These are phyloP conservation scores for Diaporthe eres DNA, from an alignment of 2,329 filamentous ascomycete genomes.

Conservation along the genomic window DNA sequence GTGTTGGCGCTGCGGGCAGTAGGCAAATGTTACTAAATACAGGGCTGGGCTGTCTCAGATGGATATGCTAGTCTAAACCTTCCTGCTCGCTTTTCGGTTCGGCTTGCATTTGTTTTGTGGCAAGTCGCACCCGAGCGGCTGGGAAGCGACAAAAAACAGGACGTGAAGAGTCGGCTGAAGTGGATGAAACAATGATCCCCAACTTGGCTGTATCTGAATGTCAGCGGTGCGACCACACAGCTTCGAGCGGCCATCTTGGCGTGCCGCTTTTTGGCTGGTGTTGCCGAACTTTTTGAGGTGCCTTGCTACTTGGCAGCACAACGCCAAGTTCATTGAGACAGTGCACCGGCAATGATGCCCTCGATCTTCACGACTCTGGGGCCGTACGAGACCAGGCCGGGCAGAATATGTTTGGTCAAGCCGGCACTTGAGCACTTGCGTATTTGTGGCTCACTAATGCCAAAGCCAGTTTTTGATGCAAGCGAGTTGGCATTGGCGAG, in stretches of 20 bases:
- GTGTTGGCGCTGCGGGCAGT: neutral
- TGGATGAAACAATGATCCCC: slow-evolving; percentile 29
- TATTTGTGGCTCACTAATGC: slow-evolving; percentile 27
- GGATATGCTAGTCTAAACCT: slow-evolving; percentile 21
- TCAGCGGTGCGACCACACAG: slow-evolving; percentile 12
- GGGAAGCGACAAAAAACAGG: neutral
- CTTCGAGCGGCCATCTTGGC: slow-evolving; percentile 11
- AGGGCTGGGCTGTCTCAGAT: slow-evolving; percentile 3
- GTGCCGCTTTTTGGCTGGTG: neutral
- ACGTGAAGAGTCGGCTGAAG: slow-evolving; percentile 16
- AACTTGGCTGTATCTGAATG: slow-evolving; percentile 30
- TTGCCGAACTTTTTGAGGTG: slow-evolving; percentile 16
- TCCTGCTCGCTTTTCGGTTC: slow-evolving; percentile 17
- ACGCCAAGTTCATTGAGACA: slow-evolving; percentile 27
- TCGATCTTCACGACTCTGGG: neutral
- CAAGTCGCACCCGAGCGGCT: slow-evolving; percentile 7
- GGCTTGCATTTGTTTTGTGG: neutral
- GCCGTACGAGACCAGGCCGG: neutral
- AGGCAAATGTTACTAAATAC: slow-evolving; percentile 2
- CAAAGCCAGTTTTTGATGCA: slow-evolving; percentile 31
- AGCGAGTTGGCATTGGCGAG: slow-evolving; percentile 32
- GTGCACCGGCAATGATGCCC: slow-evolving; percentile 1
- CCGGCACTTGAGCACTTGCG: neutral
- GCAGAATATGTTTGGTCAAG: slow-evolving; percentile 12
- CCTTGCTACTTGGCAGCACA: slow-evolving; percentile 12